Conservation (phyloP, 108 stramenopile species). For the Skeletonema grethae region DNA sequence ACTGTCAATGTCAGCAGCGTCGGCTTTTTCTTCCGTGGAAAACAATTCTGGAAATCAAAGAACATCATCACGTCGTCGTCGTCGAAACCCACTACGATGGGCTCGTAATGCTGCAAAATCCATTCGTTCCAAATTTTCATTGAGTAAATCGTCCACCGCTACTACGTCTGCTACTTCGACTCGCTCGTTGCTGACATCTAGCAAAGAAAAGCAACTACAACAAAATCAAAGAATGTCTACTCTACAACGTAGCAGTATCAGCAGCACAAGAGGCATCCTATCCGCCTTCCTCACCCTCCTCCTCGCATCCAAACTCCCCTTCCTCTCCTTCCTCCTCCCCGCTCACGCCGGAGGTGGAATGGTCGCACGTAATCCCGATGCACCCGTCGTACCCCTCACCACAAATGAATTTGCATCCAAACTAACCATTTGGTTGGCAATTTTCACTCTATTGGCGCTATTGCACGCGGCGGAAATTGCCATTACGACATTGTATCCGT, state of each 20-base stretch:
- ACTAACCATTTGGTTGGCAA: constrained; percentile 37
- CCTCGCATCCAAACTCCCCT: background rate
- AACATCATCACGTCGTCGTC: background rate
- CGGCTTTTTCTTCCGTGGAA: background rate
- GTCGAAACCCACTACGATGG: constrained; percentile 19
- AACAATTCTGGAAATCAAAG: background rate
- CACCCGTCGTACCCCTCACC: constrained; percentile 35
- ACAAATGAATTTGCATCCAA: constrained; percentile 51
- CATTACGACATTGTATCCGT: constrained; percentile 96
- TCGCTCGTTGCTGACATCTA: background rate
- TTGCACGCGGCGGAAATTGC: constrained; percentile 95
- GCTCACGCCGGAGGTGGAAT: constrained; percentile 28
- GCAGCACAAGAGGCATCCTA: constrained; percentile 8
- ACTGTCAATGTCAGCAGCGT: background rate
- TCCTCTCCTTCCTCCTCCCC: constrained; percentile 11
- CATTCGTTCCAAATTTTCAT: constrained; percentile 20
- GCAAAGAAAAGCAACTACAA: background rate
- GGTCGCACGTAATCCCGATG: constrained; percentile 34
- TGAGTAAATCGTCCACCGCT: background rate
- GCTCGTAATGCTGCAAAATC: constrained; percentile 13
- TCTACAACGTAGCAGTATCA: background rate
- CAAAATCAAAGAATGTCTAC: background rate
- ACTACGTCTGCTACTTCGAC: background rate
- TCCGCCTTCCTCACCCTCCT: constrained; percentile 16
- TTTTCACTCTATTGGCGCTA: constrained; percentile 76